Evolutionary conservation across 2,329 filamentous ascomycete genomes (phyloP), one percentile per base, ranked within the genome.

Genomic region (Fulvia fulva): DNA sequence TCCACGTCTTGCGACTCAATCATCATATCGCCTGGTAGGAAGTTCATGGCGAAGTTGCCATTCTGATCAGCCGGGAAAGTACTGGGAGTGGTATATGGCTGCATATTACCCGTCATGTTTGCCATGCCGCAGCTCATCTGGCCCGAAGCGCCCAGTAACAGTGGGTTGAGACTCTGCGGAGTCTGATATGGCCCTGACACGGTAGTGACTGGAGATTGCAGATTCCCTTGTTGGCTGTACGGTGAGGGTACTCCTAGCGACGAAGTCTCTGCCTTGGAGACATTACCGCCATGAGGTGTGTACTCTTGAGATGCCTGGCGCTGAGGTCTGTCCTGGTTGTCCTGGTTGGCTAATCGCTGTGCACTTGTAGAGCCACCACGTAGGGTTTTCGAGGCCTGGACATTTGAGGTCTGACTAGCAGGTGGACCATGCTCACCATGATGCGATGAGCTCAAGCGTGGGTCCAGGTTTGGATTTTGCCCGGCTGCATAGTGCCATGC

Each of bases 1-100:
- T 92, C 88, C 32, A 93, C 84, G 63, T 92, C 88, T 62, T 90
- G 88, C 59, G 84, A 87, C 69, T 90, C 85, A 63, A 92, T 89
- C 61, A 88, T 86, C 74, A 91, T 87, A 58, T 79, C 75, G 4
- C 75, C 57, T 21, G 59, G 56, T 54, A 63, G 75, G 49, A 79
- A 71, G 55, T 65, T 62, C 60, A 61, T 63, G 6, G 59, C 46
- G 6, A 60, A 47, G 22, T 56, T 34, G 11, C 50, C 57, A 8
- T 41, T 43, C 6, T 32, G 53, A 22, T 57, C 59, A 22, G 32
- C 45, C 21, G 34, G 23, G 45, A 59, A 57, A 5, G 50, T 4
- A 3, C 22, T 21, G 12, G 51, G 30, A 12, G 57, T n/a, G 26
- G 28, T 54, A 9, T 44, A 37, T 16, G 57, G 71, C 69, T 53